A percentile compares a stretch with the other conserved stretches of the same genome.
Conservation (phyloP, 1,284 basidiomycete genomes). For the Spongiforma sp. region DNA sequence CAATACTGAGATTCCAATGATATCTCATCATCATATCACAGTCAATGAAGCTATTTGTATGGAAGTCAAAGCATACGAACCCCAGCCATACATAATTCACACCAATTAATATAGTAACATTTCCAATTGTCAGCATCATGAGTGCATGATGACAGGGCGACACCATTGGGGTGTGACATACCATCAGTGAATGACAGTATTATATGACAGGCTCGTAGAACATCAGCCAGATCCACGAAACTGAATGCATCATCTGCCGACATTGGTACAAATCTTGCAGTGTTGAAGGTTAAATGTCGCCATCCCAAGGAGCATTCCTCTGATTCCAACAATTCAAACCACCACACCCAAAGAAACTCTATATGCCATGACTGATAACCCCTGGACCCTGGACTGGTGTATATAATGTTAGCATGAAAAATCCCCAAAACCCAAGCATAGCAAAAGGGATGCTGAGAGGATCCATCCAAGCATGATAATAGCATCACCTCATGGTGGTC, state of each 20-base stretch:
- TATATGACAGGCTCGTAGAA: not conserved
- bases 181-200: not conserved
- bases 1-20: not conserved
- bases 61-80: not conserved
- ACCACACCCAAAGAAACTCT: not conserved
- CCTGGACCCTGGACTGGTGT: not conserved
- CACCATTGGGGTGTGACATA: not conserved
- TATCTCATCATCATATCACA: conserved; percentile 2
- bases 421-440: not conserved
- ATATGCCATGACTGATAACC: not conserved
- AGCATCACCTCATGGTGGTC: not conserved
- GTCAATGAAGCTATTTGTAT: not conserved
- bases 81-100: not conserved
- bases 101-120: conserved; percentile 1
- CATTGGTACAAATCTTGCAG: conserved; percentile 7
- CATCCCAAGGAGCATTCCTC: not conserved
- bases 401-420: not conserved
- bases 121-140: not conserved
- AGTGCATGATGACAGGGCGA: not conserved
- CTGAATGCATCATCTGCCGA: conserved; percentile 2
- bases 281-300: not conserved
- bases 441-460: not conserved
- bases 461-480: not conserved
- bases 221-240: conserved; percentile 14
- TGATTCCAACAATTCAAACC: not conserved